Evolutionary conservation across 768 basidiomycete species (phyloP), one percentile per base, ranked within the genome.

Genomic region (Daedaleopsis sinensis): DNA sequence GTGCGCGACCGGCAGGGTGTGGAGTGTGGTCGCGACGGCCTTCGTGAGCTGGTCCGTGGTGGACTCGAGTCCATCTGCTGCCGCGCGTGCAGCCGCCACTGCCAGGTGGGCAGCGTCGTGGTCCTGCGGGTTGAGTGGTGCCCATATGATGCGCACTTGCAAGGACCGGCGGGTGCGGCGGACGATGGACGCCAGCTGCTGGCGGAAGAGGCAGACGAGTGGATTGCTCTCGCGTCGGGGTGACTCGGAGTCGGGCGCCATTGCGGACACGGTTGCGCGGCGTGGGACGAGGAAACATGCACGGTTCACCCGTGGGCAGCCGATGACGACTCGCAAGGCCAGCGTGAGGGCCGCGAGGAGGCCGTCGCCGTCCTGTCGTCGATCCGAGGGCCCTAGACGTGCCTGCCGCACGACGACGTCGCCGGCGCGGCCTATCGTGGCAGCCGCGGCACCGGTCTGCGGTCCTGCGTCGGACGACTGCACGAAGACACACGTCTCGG

Each of bases 391-490:
- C 11, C 36, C 47, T 21, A 57, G 55, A 35, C 32, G 23, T n/a
- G 55, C 55, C 15, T 24, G 55, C 9, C 44, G 36, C 15, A 38
- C 37, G 46, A 36, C 8, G 3, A 57, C 59, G 23, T 15, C 44
- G 23, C 47, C 52, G 12, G 27, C 11, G 35, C 5, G 37, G 9
- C 23, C 59, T 21, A 8, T 0, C 23, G 59, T 19, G 15, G 37
- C 47, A 11, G 53, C 63, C 37, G 55, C 1, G 15, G 47, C 32
- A n/a, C 54, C 24, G 5, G 23, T 51, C 23, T 63, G 51, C 39
- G 51, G 37, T 6, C 60, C 69, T 13, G 68, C 74, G 13, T 27
- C 15, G 46, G 58, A 0, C 66, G 64, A 11, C 36, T 24, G 32
- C 44, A 57, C 13, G 27, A n/a, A 62, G 12, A 11, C 58, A 43